A percentile compares a stretch with the other conserved stretches of the same genome.
Evolutionary conservation across 441 rosid genomes (phyloP).

Genomic region (Bocquillonia castaneifolia): DNA sequence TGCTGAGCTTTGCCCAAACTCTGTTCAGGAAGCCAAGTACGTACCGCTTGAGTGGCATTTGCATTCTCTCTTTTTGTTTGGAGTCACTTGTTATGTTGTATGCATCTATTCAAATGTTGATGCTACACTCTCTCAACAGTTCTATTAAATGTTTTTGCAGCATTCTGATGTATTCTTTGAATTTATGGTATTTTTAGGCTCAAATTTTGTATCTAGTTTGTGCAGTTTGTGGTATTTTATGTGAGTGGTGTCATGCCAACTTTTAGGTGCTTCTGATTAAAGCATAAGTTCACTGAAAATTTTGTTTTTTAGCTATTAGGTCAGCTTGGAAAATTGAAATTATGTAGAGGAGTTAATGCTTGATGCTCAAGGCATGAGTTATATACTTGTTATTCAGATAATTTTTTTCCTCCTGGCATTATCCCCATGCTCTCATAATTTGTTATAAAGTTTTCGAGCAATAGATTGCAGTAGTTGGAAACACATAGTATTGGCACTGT

Average conservation of each 20-base stretch:
- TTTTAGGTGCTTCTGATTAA: background rate
- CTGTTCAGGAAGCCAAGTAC: conserved; percentile 96
- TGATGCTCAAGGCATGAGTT: conserved; percentile 8
- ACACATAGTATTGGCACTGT: conserved; percentile 5
- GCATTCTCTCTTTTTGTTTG: conserved; percentile 15
- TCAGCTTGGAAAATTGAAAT: background rate
- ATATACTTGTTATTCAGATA: conserved; percentile 9
- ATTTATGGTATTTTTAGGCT: background rate
- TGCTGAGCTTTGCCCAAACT: conserved; percentile 92
- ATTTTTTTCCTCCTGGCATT: background rate
- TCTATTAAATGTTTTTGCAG: background rate
- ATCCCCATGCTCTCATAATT: background rate
- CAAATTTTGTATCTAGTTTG: background rate
- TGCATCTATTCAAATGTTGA: background rate
- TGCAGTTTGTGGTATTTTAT: background rate
- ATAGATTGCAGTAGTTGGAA: conserved; percentile 3
- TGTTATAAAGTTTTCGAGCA: conserved; percentile 8
- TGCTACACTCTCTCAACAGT: background rate
- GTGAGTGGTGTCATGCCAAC: background rate
- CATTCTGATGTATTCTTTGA: background rate
- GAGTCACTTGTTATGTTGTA: background rate
- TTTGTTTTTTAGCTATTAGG: background rate
- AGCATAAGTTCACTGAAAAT: background rate
- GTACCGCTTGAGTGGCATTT: conserved; percentile 25
- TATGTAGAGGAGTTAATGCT: background rate